Conservation (phyloP, 306 rosid species). For the Fragaria nilgerrensis region DNA sequence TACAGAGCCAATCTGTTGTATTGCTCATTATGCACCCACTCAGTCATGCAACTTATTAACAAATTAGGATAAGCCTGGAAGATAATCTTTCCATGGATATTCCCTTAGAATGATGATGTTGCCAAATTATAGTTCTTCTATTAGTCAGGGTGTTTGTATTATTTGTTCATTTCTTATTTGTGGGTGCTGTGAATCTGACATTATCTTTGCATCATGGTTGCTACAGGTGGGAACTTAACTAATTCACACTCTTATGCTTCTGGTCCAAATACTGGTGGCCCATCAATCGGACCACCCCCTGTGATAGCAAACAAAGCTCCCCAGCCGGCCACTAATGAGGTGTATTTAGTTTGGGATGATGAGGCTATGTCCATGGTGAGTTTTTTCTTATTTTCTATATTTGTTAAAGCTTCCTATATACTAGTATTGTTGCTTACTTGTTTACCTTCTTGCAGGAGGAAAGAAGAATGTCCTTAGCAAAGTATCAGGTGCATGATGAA, state of each 20-base stretch:
- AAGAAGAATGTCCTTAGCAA: conserved; percentile 85
- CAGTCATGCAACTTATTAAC: background rate
- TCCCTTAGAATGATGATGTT: background rate
- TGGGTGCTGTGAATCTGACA: conserved; percentile 19
- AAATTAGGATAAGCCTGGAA: background rate
- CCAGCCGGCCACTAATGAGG: conserved; percentile 90
- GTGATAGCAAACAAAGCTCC: conserved; percentile 86
- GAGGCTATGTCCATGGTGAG: conserved; percentile 99
- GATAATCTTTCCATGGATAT: background rate
- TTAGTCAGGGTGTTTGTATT: background rate
- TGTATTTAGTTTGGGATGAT: conserved; percentile 98
- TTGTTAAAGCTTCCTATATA: background rate
- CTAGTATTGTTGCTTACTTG: conserved; percentile 14
- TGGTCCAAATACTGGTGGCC: conserved; percentile 98
- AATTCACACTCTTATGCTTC: conserved; percentile 94
- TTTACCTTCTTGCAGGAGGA: conserved; percentile 73
- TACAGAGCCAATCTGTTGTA: background rate
- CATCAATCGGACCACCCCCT: conserved; percentile 99
- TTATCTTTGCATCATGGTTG: conserved; percentile 17
- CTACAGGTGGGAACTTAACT: conserved; percentile 49
- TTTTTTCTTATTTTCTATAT: conserved; percentile 12
- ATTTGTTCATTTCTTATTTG: conserved; percentile 1
- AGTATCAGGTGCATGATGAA: conserved; percentile 99
- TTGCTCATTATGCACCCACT: background rate
- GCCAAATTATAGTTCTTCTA: background rate